A percentile compares a stretch with the other conserved stretches of the same genome.
Conservation (phyloP, 805 yeast species). For the Myxozyma neotropica region DNA sequence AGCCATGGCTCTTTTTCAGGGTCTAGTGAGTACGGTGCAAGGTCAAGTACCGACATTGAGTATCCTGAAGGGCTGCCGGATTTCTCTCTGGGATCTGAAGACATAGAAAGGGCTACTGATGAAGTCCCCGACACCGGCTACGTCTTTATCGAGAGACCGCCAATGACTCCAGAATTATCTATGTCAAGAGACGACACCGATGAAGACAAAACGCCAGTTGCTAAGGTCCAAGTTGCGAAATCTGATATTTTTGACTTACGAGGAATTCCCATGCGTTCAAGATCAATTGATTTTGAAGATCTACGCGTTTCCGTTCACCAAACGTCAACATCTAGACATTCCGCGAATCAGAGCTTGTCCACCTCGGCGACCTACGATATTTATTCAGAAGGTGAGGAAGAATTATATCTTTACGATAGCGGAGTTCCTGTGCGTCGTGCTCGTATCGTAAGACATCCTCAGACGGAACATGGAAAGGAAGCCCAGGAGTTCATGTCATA, state of each 20-base stretch:
- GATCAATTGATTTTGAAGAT: not conserved
- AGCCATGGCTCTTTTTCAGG: not conserved
- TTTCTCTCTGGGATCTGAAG: too few relatives aligned
- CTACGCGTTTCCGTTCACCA: not conserved
- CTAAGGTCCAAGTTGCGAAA: not conserved
- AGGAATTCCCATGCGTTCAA: too few relatives aligned
- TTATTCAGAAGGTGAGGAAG: not conserved
- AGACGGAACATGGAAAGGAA: not conserved
- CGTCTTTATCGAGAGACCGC: not conserved
- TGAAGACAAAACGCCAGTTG: not conserved
- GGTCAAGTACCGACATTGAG: not conserved
- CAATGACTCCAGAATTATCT: not conserved
- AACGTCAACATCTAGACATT: not conserved
- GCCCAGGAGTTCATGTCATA: not conserved
- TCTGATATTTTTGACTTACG: too few relatives aligned
- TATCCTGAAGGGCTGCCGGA: not conserved
- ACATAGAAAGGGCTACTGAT: too few relatives aligned
- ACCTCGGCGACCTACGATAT: not conserved
- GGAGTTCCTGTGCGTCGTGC: conserved; percentile 6
- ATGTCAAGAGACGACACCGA: not conserved
- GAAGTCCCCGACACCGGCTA: not conserved
- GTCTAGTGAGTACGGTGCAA: too few relatives aligned
- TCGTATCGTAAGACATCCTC: conserved; percentile 10
- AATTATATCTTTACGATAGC: conserved; percentile 1
- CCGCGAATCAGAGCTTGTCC: not conserved